These are phyloP conservation scores for Kodamaea restingae DNA, from an alignment of 805 yeast species.

Conservation along the genomic window DNA sequence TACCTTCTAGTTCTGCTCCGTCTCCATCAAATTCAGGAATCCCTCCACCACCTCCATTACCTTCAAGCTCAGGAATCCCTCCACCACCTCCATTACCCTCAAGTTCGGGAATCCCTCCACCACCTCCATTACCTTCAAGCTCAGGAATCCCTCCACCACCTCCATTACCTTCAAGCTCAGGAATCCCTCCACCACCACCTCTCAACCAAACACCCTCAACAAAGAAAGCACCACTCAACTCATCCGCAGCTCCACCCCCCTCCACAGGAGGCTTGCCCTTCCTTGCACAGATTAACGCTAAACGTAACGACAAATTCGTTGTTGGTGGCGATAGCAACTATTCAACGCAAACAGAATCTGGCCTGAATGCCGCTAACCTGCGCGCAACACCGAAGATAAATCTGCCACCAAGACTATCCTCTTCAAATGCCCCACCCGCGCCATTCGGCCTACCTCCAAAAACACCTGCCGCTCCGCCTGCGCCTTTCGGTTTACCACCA, in stretches of 20 bases:
- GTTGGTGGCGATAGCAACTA: slow-evolving; percentile 30
- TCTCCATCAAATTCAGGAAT: slow-evolving; percentile 11
- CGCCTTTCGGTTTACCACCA: too few species aligned
- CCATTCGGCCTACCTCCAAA: too few species aligned
- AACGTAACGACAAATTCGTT: slow-evolving; percentile 44
- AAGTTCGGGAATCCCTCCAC: slow-evolving; percentile 19
- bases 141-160: slow-evolving; percentile 12
- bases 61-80: slow-evolving; percentile 16
- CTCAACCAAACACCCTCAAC: slow-evolving; percentile 9
- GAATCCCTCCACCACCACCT: slow-evolving; percentile 15
- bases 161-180: slow-evolving; percentile 15
- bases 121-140: slow-evolving; percentile 12
- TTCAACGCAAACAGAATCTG: not conserved
- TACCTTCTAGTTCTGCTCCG: slow-evolving; percentile 12
- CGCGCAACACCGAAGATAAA: too few species aligned
- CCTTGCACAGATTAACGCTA: slow-evolving; percentile 46
- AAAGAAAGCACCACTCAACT: too few species aligned
- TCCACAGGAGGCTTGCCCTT: slow-evolving; percentile 41
- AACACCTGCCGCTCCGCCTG: too few species aligned
- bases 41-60: slow-evolving; percentile 13
- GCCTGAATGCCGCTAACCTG: too few species aligned
- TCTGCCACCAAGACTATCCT: too few species aligned
- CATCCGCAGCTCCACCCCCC: slow-evolving; percentile 16
- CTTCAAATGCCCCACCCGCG: too few species aligned
- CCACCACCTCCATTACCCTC: slow-evolving; percentile 14